Evolutionary conservation across 371 early-diverging fungal genomes (phyloP).

Genomic region (Sporodiniella umbellata): DNA sequence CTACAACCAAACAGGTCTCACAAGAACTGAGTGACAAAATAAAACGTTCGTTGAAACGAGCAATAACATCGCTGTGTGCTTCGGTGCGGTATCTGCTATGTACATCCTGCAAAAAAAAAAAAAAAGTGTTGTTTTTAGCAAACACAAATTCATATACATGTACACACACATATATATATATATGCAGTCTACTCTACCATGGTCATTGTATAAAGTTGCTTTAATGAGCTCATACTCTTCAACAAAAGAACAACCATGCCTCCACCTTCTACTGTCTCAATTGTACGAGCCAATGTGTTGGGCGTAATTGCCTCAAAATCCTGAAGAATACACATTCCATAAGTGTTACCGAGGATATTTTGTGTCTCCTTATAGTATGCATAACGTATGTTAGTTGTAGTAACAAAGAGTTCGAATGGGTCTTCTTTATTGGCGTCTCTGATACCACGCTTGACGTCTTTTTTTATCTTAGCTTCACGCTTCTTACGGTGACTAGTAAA

Average conservation of each 20-base stretch:
- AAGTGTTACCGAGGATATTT: constrained; percentile 98
- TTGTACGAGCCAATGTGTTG: constrained; percentile 94
- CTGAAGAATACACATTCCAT: constrained; percentile 98
- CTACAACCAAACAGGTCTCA: constrained; percentile 92
- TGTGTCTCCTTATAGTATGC: constrained; percentile 98
- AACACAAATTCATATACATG: too few species aligned
- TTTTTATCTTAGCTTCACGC: constrained; percentile 91
- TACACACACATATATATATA: background rate
- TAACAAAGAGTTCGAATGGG: constrained; percentile 95
- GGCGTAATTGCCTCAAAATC: constrained; percentile 99
- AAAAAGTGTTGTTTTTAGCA: too few species aligned
- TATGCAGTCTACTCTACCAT: constrained; percentile 60
- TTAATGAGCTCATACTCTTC: constrained; percentile 91
- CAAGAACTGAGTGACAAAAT: constrained; percentile 92
- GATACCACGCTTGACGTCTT: constrained; percentile 85
- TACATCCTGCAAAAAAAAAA: constrained; percentile 65
- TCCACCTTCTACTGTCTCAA: constrained; percentile 99
- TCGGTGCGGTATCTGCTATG: constrained; percentile 93
- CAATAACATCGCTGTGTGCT: constrained; percentile 90
- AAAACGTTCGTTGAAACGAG: constrained; percentile 97
- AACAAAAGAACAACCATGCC: constrained; percentile 94
- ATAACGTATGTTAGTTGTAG: constrained; percentile 94
- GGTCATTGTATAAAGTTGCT: constrained; percentile 96
- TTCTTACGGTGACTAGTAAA: constrained; percentile 85
- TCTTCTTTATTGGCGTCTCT: constrained; percentile 90